Evolutionary conservation across 352 stramenopile genomes (phyloP), one percentile per base, ranked within the genome.

Genomic region (Globisporangium alternatum): DNA sequence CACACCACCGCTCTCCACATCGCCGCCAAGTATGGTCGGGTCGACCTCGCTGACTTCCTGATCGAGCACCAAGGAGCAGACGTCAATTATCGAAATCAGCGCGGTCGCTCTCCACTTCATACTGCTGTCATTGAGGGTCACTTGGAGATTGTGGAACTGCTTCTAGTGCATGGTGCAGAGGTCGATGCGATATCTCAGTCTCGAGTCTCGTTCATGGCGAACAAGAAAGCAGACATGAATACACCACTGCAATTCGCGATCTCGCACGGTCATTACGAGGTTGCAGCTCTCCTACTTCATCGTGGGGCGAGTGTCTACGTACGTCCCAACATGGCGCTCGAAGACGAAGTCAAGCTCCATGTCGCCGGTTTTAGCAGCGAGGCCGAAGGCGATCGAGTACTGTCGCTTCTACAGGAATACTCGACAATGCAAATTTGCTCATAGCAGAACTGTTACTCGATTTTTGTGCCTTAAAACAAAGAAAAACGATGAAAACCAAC

Each of bases 81-180:
- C 53, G 53, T 59, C 12, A 47, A 59, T n/a, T 59, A 33, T 43
- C 53, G 53, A 33, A 59, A 59, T 28, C 53, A 59, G 53, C 53
- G 53, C 53, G 53, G 53, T 4, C 53, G 53, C 33, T 47, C 53
- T 25, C 53, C 53, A 8, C 53, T 59, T 8, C 53, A 59, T 22
- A 35, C 22, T 15, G 53, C 53, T 1, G 53, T 59, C 6, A 59
- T 47, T 10, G 53, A 59, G n/a, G 22, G 22, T 8, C 31, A 30
- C 1, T 3, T 17, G 6, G 33, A 15, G n/a, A 47, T 59, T 17
- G 53, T 17, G 33, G 44, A 59, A n/a, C 33, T 59, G 33, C 53
- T 59, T 15, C 53, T 59, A 19, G 37, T 21, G 6, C 53, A 59
- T 12, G 53, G 53, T 3, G 53, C 53, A 5, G 53, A 59, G 0